Conservation (phyloP, 495 filamentous ascomycete genomes). For the Lasiosphaeriaceae sp. region DNA sequence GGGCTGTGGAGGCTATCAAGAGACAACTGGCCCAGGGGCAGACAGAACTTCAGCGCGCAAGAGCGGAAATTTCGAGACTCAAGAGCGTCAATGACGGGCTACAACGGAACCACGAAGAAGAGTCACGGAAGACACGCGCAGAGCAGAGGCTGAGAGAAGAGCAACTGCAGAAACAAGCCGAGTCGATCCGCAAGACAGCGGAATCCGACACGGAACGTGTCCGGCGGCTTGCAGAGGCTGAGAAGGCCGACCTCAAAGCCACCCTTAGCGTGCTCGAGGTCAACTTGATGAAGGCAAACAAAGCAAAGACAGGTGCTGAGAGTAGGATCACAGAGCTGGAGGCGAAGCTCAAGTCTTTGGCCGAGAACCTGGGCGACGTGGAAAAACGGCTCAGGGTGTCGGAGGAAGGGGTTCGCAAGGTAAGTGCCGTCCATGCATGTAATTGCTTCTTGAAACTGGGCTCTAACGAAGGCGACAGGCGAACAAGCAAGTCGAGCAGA, state of each 20-base stretch:
- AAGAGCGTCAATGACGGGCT: constrained; percentile 68
- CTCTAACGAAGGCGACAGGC: constrained; percentile 18
- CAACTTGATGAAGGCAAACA: constrained; percentile 58
- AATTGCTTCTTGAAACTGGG: background rate
- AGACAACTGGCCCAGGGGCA: constrained; percentile 66
- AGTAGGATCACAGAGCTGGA: constrained; percentile 15
- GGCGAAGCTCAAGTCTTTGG: constrained; percentile 2
- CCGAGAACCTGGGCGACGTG: constrained; percentile 5
- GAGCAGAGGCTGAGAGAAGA: constrained; percentile 35
- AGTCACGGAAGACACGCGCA: constrained; percentile 24
- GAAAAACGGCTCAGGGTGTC: constrained; percentile 7
- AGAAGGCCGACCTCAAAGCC: constrained; percentile 58
- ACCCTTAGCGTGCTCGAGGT: constrained; percentile 56
- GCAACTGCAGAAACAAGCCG: constrained; percentile 44
- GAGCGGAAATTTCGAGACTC: constrained; percentile 64
- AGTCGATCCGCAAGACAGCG: constrained; percentile 28
- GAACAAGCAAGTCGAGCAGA: constrained; percentile 41
- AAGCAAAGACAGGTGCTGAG: constrained; percentile 38
- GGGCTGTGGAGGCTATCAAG: constrained; percentile 56
- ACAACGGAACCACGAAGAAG: constrained; percentile 62
- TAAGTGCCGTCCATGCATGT: background rate
- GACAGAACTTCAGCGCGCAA: constrained; percentile 60
- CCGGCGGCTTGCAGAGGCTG: constrained; percentile 46
- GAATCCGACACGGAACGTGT: constrained; percentile 35
- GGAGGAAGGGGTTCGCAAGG: constrained; percentile 6